These are phyloP conservation scores for Suillus bovinus DNA, from an alignment of 768 basidiomycete species.

Conservation along the genomic window DNA sequence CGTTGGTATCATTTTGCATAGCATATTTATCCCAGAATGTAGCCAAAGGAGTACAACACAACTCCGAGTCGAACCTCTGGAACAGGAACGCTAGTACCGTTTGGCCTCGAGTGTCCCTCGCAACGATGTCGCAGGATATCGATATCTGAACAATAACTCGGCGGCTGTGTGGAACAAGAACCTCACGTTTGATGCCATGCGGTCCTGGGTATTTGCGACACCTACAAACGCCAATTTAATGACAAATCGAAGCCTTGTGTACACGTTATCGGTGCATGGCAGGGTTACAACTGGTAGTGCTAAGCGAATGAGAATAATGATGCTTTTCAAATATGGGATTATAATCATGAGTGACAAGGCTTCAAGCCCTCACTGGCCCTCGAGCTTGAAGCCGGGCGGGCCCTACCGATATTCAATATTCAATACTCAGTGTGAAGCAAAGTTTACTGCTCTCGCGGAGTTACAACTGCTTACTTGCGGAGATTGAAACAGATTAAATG, in stretches of 20 bases:
- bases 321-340: not conserved
- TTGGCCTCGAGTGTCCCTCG: not conserved
- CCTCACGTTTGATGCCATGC: not conserved
- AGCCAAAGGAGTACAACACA: not conserved
- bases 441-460: not conserved
- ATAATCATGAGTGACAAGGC: not conserved
- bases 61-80: not conserved
- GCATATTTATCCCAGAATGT: slow-evolving; percentile 4
- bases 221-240: not conserved
- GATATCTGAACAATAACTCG: not conserved
- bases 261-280: not conserved
- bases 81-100: not conserved
- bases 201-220: not conserved
- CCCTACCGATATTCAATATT: too few species aligned
- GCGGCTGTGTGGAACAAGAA: not conserved
- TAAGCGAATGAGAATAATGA: not conserved
- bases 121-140: not conserved
- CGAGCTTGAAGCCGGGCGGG: too few species aligned
- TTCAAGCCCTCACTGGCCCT: too few species aligned
- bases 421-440: too few species aligned
- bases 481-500: too few species aligned
- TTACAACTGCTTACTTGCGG: too few species aligned
- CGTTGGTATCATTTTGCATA: not conserved
- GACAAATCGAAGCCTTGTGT: not conserved
- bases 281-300: not conserved